phyloP scores from a whole-genome alignment of 371 early-diverging fungal genomes.

The Lichtheimia ramosa region DNA sequence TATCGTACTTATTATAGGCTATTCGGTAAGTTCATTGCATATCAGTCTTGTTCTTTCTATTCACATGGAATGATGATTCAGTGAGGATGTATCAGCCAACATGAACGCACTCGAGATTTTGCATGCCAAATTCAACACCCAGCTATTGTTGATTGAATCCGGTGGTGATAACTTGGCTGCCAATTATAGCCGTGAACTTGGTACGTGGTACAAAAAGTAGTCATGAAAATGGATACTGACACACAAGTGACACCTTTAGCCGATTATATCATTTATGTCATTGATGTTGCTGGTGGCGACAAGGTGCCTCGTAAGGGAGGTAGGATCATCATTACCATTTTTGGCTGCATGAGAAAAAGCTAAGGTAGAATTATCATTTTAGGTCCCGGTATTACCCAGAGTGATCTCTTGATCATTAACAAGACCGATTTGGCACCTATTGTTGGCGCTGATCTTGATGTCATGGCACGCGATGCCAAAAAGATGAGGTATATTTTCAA shows the following conservation, averaged over 20 bases:
- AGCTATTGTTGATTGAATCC: slow-evolving; percentile 86
- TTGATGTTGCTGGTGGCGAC: slow-evolving; percentile 95
- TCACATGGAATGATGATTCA: slow-evolving; percentile 7
- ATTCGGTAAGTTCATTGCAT: slow-evolving; percentile 35
- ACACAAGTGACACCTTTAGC: slow-evolving; percentile 49
- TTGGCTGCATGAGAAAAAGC: too few relatives aligned
- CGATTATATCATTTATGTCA: slow-evolving; percentile 95
- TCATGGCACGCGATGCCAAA: slow-evolving; percentile 91
- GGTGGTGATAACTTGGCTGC: slow-evolving; percentile 95
- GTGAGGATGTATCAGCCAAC: slow-evolving; percentile 95
- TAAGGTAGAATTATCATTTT: background rate
- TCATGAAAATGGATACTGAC: background rate
- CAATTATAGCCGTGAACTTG: slow-evolving; percentile 74
- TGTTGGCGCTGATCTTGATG: slow-evolving; percentile 86
- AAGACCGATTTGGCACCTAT: slow-evolving; percentile 91
- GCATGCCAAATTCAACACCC: slow-evolving; percentile 79
- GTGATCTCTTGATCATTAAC: slow-evolving; percentile 90
- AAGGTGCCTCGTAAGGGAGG: slow-evolving; percentile 88
- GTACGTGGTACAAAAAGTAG: slow-evolving; percentile 13
- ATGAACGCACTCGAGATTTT: slow-evolving; percentile 87
- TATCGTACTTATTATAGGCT: slow-evolving; percentile 23
- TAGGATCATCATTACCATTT: slow-evolving; percentile 7
- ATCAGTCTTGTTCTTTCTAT: too few relatives aligned
- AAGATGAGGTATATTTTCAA: slow-evolving; percentile 71
- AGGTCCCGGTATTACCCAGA: slow-evolving; percentile 93